Base-by-base conservation (phyloP, 148 eudicot species). In the Rhododendron molle region DNA sequence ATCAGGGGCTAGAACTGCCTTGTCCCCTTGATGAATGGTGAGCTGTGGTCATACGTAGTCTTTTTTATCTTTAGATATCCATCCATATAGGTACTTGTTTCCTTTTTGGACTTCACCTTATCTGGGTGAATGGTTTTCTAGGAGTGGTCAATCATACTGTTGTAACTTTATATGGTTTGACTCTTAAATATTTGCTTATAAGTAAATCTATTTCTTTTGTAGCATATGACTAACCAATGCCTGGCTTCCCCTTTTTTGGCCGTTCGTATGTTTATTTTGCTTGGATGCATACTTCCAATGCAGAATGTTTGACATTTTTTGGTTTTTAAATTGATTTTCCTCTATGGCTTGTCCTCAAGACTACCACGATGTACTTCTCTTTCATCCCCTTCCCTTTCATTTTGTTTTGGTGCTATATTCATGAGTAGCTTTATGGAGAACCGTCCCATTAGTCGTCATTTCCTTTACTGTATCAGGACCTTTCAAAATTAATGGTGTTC, bases 401-500 rank as follows among this genome's bases (percentile, higher is more conserved):
- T 79, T 50, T 2, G 23, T 20, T 81, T 80, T 58, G 8, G 26
- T 54, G 40, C 56, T 4, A 20, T 81, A 20, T 8, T 81, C 44
- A 15, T 23, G 2, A 7, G 2, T 81, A 54, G 46, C 13, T 81
- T n/a, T 28, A 30, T 56, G 67, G n/a, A 30, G 36, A 20, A 74
- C 18, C 2, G 6, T 38, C 78, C 36, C 49, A 38, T 40, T 58
- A 20, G 65, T 58, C 6, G 20, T 50, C 7, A 54, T 5, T 32
- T 13, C 21, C 32, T 21, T 67, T 81, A 7, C 36, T 40, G 46
- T 44, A 20, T 6, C 67, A 86, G 87, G 87, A 74, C 87, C 87
- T n/a, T 86, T 86, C 81, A 81, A 86, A 80, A 28, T 86, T 43
- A 86, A 86, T 74, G 87, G 87, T 36, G 87, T 86, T 77, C 87